phyloP scores from a whole-genome alignment of 768 basidiomycete genomes.

The Boletus rubescentipes region DNA sequence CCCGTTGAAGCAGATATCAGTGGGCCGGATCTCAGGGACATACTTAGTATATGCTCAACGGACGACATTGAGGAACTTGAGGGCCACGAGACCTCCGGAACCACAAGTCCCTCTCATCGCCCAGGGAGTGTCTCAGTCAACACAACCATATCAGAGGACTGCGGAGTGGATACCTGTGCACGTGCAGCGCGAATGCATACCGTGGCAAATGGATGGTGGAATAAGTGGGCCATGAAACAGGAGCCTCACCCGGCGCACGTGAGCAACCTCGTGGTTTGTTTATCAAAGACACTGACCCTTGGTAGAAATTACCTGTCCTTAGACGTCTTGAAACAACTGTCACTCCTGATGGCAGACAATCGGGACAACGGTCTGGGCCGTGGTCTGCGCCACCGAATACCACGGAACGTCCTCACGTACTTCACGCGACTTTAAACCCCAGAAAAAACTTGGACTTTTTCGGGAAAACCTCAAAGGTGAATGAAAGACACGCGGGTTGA shows the following conservation, averaged over 20 bases:
- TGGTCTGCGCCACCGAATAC: conserved; percentile 27
- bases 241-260: conserved; percentile 17
- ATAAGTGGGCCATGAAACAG: conserved; percentile 44
- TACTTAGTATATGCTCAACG: conserved; percentile 42
- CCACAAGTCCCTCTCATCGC: conserved; percentile 36
- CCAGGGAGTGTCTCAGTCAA: conserved; percentile 32
- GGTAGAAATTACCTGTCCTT: conserved; percentile 34
- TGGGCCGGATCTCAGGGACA: conserved; percentile 47
- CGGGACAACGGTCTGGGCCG: conserved; percentile 26
- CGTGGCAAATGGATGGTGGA: conserved; percentile 52
- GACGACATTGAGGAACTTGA: conserved; percentile 46
- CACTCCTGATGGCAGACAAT: conserved; percentile 43
- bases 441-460: conserved; percentile 18
- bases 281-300: conserved; percentile 8
- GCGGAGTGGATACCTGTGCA: conserved; percentile 19
- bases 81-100: conserved; percentile 20
- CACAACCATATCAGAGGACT: conserved; percentile 29
- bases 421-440: conserved; percentile 17
- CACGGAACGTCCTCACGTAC: conserved; percentile 17
- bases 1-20: conserved; percentile 13
- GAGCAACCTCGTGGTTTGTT: conserved; percentile 15
- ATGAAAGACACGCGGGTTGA: conserved; percentile 13
- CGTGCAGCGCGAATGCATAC: conserved; percentile 35
- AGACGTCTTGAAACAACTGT: conserved; percentile 49
- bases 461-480: conserved; percentile 5